phyloP scores from a whole-genome alignment of 1,139 yeast species.

The Eremothecium coryli region DNA sequence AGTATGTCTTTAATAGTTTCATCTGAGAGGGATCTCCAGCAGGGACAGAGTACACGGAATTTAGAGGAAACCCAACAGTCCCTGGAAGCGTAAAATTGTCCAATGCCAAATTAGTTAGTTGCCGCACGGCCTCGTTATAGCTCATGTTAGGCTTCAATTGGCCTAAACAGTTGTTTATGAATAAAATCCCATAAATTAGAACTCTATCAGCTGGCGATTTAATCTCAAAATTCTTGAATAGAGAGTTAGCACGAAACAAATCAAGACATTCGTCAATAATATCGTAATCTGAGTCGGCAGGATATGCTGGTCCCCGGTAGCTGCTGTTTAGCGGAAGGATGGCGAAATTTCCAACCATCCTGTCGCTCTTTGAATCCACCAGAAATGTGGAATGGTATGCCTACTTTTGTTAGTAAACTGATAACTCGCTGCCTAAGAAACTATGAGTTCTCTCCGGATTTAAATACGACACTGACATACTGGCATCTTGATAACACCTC shows the following conservation, averaged over 20 bases:
- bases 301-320: conserved; percentile 87
- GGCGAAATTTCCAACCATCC: conserved; percentile 56
- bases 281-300: conserved; percentile 75
- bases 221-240: conserved; percentile 93
- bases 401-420: conserved; percentile 29
- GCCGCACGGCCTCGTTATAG: conserved; percentile 59
- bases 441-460: too few species aligned
- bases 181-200: conserved; percentile 91
- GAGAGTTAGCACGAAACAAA: conserved; percentile 88
- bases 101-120: conserved; percentile 71
- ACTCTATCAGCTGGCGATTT: conserved; percentile 92
- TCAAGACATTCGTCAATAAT: conserved; percentile 86
- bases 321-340: conserved; percentile 75
- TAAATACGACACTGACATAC: too few species aligned
- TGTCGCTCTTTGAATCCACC: conserved; percentile 46
- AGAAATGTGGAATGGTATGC: conserved; percentile 90
- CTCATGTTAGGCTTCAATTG: conserved; percentile 42
- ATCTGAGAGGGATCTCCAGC: conserved; percentile 69
- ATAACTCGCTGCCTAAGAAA: too few species aligned
- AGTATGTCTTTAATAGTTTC: conserved; percentile 68
- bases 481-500: too few species aligned
- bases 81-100: conserved; percentile 92
- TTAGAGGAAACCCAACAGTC: conserved; percentile 86
- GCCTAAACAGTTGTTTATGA: conserved; percentile 73
- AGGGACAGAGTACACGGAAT: conserved; percentile 61